A percentile compares a stretch with the other conserved stretches of the same genome.
Conservation (phyloP, 192 early-diverging fungal genomes). For the Coemansia guatemalensis region DNA sequence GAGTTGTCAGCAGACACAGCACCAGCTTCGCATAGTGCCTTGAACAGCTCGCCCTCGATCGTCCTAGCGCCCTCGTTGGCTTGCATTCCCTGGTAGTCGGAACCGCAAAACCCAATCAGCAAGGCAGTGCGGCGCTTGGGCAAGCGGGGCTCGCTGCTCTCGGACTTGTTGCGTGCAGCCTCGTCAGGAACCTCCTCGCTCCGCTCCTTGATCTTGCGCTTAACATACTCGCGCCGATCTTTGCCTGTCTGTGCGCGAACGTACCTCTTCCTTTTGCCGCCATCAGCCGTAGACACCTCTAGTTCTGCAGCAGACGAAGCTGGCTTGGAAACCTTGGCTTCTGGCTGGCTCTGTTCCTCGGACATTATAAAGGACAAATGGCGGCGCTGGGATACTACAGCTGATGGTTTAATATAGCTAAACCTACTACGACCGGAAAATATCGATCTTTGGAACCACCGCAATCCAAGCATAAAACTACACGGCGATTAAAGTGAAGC, state of each 20-base stretch:
- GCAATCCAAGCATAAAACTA: not conserved
- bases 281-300: not conserved
- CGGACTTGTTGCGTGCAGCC: conserved; percentile 6
- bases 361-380: not conserved
- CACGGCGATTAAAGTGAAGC: not conserved
- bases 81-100: conserved; percentile 97
- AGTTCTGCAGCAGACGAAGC: not conserved
- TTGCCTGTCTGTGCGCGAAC: conserved; percentile 45
- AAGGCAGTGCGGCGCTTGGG: conserved; percentile 92
- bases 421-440: not conserved
- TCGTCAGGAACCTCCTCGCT: conserved; percentile 9
- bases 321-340: not conserved
- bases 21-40: conserved; percentile 76
- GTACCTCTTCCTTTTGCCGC: conserved; percentile 7
- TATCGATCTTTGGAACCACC: not conserved
- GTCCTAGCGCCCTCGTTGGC: conserved; percentile 78
- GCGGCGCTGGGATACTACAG: not conserved
- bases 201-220: conserved; percentile 27
- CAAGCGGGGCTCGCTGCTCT: conserved; percentile 35
- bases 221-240: conserved; percentile 45
- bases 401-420: not conserved
- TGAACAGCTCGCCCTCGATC: conserved; percentile 90
- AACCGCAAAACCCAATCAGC: conserved; percentile 91
- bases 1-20: conserved; percentile 88
- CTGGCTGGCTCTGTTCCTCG: not conserved